Conservation (phyloP, 371 early-diverging fungal genomes). For the Thermomucor indicae-seudaticae region DNA sequence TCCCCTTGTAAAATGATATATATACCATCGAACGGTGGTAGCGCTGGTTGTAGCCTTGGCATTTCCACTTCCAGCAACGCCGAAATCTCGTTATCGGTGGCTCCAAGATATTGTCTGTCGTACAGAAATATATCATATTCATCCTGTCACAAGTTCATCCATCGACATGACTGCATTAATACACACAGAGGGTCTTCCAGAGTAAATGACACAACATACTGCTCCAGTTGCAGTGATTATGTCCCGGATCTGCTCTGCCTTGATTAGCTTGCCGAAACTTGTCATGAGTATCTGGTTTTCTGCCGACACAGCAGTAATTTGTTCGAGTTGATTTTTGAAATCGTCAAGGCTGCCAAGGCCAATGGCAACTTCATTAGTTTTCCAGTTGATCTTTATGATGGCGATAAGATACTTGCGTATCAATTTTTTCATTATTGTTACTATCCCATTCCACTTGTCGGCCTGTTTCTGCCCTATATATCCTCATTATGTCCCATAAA, state of each 20-base stretch:
- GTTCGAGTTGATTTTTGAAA: constrained; percentile 45
- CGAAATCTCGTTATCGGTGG: constrained; percentile 22
- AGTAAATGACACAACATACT: constrained; percentile 25
- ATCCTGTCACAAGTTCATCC: constrained; percentile 15
- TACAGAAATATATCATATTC: constrained; percentile 46
- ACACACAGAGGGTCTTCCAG: neutral
- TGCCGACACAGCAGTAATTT: constrained; percentile 42
- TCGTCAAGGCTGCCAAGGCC: constrained; percentile 37
- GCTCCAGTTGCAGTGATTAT: constrained; percentile 46
- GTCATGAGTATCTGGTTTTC: constrained; percentile 61
- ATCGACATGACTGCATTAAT: neutral
- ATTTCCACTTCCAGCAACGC: constrained; percentile 31
- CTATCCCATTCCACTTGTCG: constrained; percentile 36
- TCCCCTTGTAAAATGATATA: neutral
- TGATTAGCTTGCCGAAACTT: constrained; percentile 52
- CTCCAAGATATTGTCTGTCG: constrained; percentile 35
- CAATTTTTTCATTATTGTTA: constrained; percentile 8
- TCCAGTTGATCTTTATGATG: neutral
- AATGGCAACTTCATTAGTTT: neutral
- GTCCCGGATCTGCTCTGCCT: constrained; percentile 44
- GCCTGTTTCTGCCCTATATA: constrained; percentile 65
- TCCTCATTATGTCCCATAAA: too few species aligned
- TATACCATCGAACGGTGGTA: constrained; percentile 27
- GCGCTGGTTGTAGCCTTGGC: constrained; percentile 29
- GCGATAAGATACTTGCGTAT: constrained; percentile 17